Percentiles rank a stretch among this genome's conserved stretches.
These are phyloP conservation scores for Camellia oleifera DNA, from an alignment of 179 eudicot genomes.

Conservation along the genomic window DNA sequence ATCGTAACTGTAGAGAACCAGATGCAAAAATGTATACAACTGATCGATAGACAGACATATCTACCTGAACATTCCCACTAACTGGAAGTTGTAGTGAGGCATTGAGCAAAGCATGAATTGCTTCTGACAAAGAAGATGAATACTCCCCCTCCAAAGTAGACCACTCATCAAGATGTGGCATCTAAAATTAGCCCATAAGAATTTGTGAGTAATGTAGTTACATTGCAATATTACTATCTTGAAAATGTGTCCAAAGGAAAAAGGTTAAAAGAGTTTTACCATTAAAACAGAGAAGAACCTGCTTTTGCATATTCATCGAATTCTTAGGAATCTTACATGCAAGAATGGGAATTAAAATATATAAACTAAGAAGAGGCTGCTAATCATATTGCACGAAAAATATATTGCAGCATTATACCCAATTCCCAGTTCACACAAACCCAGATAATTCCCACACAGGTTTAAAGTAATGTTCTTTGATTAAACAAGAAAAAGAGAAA, in stretches of 20 bases:
- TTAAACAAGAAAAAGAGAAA: background rate
- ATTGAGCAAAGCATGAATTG: constrained; percentile 46
- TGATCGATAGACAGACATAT: background rate
- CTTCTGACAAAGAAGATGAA: constrained; percentile 51
- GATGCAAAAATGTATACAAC: background rate
- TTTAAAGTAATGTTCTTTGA: background rate
- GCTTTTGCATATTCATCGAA: background rate
- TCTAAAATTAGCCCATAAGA: constrained; percentile 31
- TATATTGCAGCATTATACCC: too few species aligned
- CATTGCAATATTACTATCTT: background rate
- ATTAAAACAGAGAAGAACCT: background rate
- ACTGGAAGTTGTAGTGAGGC: constrained; percentile 68
- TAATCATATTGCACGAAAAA: background rate
- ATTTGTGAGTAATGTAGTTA: constrained; percentile 6
- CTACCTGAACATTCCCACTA: constrained; percentile 59
- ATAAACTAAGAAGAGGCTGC: constrained; percentile 4
- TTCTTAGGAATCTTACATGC: too few species aligned
- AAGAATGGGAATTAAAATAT: background rate
- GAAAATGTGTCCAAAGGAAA: background rate
- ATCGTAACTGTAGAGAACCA: constrained; percentile 4
- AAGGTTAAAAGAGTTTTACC: background rate
- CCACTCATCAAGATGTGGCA: constrained; percentile 74
- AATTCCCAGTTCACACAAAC: background rate
- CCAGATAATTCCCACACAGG: background rate
- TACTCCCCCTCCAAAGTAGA: constrained; percentile 57